phyloP scores from a whole-genome alignment of 306 rosid genomes.

The Cucumis cinereus region DNA sequence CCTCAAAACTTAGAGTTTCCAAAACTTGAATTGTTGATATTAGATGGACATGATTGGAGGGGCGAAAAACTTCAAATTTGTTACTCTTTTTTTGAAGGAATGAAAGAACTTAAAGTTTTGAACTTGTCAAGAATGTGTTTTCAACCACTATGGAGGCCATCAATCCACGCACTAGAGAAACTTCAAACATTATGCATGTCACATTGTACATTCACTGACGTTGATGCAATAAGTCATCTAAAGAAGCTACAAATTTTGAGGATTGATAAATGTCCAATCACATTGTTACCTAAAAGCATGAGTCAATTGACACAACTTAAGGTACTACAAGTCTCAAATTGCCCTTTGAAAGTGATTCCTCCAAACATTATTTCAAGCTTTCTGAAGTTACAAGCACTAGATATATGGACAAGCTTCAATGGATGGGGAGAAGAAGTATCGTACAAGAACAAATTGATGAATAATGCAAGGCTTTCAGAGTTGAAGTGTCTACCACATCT shows the following conservation, averaged over 20 bases:
- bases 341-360: background rate
- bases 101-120: background rate
- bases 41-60: background rate
- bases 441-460: no score
- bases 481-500: background rate
- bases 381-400: background rate
- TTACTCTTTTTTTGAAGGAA: background rate
- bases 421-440: background rate
- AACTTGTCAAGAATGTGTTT: background rate
- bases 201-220: background rate
- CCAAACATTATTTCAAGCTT: slow-evolving; percentile 2
- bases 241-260: background rate
- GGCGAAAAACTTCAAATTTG: background rate
- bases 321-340: background rate
- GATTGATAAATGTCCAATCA: background rate
- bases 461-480: background rate
- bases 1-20: background rate
- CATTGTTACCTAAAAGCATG: background rate
- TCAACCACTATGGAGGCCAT: background rate
- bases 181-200: slow-evolving; percentile 4
- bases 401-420: background rate
- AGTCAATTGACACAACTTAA: background rate
- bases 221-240: background rate
- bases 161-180: background rate
- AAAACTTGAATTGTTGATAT: background rate